Evolutionary conservation across 306 rosid genomes (phyloP).

Genomic region (Gastrolobium villosum): DNA sequence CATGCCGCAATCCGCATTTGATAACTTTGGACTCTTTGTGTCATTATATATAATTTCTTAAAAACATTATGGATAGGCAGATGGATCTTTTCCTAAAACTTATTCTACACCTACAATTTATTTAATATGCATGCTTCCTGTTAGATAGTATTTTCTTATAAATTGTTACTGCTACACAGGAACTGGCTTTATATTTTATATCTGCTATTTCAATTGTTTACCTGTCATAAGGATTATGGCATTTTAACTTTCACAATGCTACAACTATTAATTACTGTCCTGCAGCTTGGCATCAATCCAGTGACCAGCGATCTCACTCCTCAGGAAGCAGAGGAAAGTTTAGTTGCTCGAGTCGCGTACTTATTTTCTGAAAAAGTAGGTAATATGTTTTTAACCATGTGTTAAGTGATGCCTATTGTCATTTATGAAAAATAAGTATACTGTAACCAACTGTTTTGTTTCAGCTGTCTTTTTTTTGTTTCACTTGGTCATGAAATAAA

Average conservation of each 20-base stretch:
- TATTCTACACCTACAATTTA: conserved; percentile 13
- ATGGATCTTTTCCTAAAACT: conserved; percentile 7
- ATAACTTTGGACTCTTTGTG: not conserved
- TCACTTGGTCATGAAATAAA: conserved; percentile 7
- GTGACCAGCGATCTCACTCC: conserved; percentile 56
- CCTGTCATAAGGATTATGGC: not conserved
- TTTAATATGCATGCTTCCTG: conserved; percentile 6
- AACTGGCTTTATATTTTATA: conserved; percentile 25
- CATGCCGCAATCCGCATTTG: too few species aligned
- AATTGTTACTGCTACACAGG: not conserved
- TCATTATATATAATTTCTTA: not conserved
- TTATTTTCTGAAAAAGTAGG: conserved; percentile 85
- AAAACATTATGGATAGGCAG: conserved; percentile 23
- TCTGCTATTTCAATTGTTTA: conserved; percentile 37
- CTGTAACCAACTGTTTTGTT: not conserved
- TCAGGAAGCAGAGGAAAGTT: conserved; percentile 67
- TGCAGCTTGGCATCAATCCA: conserved; percentile 77
- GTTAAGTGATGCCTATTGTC: conserved; percentile 22
- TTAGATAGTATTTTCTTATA: conserved; percentile 13
- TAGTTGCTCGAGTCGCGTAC: conserved; percentile 61
- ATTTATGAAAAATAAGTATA: conserved; percentile 29
- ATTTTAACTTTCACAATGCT: conserved; percentile 33
- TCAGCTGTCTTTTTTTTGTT: not conserved
- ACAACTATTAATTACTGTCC: conserved; percentile 41
- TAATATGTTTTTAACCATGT: conserved; percentile 39